phyloP scores from a whole-genome alignment of 1,139 yeast species.

The Komagataea norvegica region DNA sequence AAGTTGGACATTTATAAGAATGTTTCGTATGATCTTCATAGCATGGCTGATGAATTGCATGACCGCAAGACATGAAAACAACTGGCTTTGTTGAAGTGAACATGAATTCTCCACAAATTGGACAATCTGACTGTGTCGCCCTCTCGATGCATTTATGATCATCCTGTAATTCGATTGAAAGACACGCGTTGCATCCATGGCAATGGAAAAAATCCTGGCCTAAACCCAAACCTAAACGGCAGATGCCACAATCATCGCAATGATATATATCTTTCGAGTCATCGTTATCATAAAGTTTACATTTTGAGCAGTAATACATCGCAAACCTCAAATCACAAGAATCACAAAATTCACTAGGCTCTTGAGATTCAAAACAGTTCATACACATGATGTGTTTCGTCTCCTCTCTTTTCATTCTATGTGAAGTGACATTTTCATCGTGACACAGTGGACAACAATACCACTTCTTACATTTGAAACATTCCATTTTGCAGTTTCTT shows the following conservation, averaged over 20 bases:
- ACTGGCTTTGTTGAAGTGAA: conserved; percentile 83
- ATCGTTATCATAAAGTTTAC: conserved; percentile 84
- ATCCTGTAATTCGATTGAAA: conserved; percentile 71
- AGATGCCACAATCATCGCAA: conserved; percentile 89
- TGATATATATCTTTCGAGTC: conserved; percentile 79
- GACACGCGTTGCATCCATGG: conserved; percentile 83
- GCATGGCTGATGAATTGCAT: conserved; percentile 84
- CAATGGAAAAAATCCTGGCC: conserved; percentile 91
- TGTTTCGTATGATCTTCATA: conserved; percentile 75
- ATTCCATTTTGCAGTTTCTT: conserved; percentile 78
- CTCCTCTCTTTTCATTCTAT: conserved; percentile 57
- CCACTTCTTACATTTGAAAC: conserved; percentile 73
- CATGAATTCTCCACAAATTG: conserved; percentile 88
- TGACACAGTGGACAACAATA: conserved; percentile 83
- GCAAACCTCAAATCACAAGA: conserved; percentile 66
- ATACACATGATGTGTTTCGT: conserved; percentile 75
- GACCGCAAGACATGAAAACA: conserved; percentile 90
- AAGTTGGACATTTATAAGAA: conserved; percentile 86
- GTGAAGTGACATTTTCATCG: conserved; percentile 54
- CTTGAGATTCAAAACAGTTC: conserved; percentile 72
- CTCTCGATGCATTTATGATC: conserved; percentile 82
- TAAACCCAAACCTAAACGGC: conserved; percentile 82
- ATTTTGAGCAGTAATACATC: conserved; percentile 67
- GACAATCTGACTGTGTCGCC: conserved; percentile 87
- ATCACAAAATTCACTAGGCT: conserved; percentile 64